Percentiles rank a stretch among this genome's conserved stretches.
Conservation (phyloP, 164 flowering plant genomes). For the Dillenia turbinata region DNA sequence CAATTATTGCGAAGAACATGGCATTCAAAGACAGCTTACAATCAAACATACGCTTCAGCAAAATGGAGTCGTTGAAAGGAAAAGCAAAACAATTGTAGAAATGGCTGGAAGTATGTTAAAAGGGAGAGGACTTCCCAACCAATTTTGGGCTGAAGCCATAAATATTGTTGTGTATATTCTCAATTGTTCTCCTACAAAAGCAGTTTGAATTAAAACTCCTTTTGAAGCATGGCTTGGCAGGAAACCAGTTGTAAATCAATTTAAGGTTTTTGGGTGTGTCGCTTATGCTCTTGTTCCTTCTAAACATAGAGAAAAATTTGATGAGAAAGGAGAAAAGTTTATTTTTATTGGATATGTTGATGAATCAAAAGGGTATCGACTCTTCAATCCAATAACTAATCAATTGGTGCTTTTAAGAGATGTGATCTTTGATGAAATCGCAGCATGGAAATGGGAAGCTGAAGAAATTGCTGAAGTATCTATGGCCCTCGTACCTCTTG, state of each 20-base stretch:
- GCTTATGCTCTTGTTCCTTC: conserved; percentile 7
- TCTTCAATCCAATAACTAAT: conserved; percentile 6
- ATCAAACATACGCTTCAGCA: background rate
- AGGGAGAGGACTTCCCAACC: background rate
- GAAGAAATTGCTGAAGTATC: background rate
- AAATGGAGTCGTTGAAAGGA: conserved; percentile 1
- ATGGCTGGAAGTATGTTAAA: too few relatives aligned
- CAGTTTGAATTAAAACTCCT: background rate
- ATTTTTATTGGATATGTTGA: conserved; percentile 8
- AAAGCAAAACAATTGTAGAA: background rate
- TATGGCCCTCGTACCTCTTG: too few relatives aligned
- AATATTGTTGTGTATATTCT: background rate
- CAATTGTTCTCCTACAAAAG: conserved; percentile 2
- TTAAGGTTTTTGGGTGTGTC: conserved; percentile 5
- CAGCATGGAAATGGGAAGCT: background rate
- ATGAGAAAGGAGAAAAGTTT: background rate
- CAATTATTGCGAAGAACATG: conserved; percentile 3
- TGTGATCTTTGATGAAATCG: background rate
- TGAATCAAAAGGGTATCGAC: conserved; percentile 1
- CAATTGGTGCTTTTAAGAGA: background rate
- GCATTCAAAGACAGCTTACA: conserved; percentile 4
- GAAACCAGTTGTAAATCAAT: background rate
- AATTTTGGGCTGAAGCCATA: conserved; percentile 1
- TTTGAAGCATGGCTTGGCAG: conserved; percentile 5
- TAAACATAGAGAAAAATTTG: too few relatives aligned